Evolutionary conservation across 306 rosid genomes (phyloP).

Genomic region (Vigna angularis): DNA sequence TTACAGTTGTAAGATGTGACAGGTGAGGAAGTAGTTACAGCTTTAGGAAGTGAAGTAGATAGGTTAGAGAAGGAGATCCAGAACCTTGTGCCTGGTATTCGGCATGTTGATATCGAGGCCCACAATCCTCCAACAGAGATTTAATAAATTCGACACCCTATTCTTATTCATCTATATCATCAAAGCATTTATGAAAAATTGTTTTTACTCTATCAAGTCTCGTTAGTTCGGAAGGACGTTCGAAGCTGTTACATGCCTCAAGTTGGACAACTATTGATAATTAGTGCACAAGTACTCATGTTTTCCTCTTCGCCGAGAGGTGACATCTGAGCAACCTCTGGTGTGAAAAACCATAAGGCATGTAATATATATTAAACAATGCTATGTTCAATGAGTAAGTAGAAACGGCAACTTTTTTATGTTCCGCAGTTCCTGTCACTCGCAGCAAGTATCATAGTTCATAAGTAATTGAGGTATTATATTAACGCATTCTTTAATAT

Average conservation of each 20-base stretch:
- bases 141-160: constrained; percentile 13
- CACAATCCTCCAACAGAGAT: constrained; percentile 89
- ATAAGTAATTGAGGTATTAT: background rate
- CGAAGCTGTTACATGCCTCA: constrained; percentile 18
- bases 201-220: constrained; percentile 22
- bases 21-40: constrained; percentile 99
- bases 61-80: constrained; percentile 95
- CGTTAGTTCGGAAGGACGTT: constrained; percentile 25
- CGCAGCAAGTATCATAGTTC: background rate
- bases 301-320: background rate
- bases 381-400: background rate
- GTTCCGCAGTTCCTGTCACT: constrained; percentile 3
- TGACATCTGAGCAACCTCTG: constrained; percentile 11
- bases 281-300: constrained; percentile 4
- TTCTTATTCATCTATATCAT: constrained; percentile 29
- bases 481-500: background rate
- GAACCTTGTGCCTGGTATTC: constrained; percentile 89
- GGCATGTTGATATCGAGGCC: constrained; percentile 97
- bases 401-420: background rate
- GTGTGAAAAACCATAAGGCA: background rate
- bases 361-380: background rate
- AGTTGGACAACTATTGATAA: constrained; percentile 14
- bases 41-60: constrained; percentile 97
- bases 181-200: constrained; percentile 1
- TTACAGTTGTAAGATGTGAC: constrained; percentile 43